These are phyloP conservation scores for Penicillium fimorum DNA, from an alignment of 495 filamentous ascomycete genomes.

Conservation along the genomic window DNA sequence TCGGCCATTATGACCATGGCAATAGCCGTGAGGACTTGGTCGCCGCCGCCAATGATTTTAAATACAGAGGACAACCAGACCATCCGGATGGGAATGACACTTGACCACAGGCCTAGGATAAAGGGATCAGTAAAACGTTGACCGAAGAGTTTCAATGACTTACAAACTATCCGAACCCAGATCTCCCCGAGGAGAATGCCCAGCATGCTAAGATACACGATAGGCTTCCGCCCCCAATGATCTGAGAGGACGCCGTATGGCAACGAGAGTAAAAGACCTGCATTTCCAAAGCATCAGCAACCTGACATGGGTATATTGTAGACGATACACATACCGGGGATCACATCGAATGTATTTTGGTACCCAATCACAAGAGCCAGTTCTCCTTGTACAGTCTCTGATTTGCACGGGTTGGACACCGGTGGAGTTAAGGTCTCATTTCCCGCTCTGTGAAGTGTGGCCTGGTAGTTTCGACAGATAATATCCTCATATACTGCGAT, in stretches of 20 bases:
- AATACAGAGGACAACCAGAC: constrained; percentile 33
- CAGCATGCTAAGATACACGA: constrained; percentile 34
- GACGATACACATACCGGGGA: constrained; percentile 30
- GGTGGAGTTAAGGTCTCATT: neutral
- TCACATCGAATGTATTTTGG: constrained; percentile 37
- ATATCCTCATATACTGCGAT: constrained; percentile 41
- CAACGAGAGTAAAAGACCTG: constrained; percentile 35
- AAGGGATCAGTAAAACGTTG: neutral
- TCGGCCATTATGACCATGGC: constrained; percentile 34
- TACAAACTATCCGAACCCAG: constrained; percentile 8
- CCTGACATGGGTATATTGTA: neutral
- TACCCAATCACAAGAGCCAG: constrained; percentile 43
- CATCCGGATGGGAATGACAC: constrained; percentile 30
- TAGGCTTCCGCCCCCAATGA: constrained; percentile 46
- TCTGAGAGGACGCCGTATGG: constrained; percentile 37
- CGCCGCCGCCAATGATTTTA: constrained; percentile 33
- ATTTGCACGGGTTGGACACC: constrained; percentile 33
- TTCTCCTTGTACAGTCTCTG: constrained; percentile 43
- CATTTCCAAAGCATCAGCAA: constrained; percentile 1
- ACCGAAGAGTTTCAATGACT: neutral
- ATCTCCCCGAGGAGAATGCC: constrained; percentile 34
- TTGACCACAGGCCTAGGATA: constrained; percentile 23
- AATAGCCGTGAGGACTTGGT: constrained; percentile 21
- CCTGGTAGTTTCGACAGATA: constrained; percentile 38
- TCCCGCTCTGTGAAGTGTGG: constrained; percentile 1